phyloP scores from a whole-genome alignment of 2,329 filamentous ascomycete species.

The Nectriaceae sp. region DNA sequence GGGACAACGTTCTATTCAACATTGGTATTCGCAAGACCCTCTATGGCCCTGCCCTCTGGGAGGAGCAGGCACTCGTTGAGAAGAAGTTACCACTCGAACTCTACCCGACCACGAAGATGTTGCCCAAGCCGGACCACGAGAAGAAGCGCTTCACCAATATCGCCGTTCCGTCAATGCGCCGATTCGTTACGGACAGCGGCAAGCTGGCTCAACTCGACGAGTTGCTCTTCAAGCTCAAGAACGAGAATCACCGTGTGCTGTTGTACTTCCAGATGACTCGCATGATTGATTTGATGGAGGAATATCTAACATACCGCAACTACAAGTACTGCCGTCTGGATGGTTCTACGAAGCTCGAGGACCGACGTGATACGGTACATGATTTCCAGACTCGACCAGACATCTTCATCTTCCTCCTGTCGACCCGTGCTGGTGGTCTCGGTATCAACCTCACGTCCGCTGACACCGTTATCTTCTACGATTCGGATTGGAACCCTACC shows the following conservation, averaged over 20 bases:
- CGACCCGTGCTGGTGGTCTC: constrained; percentile 93
- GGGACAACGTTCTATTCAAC: constrained; percentile 78
- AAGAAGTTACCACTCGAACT: constrained; percentile 67
- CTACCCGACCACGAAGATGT: constrained; percentile 64
- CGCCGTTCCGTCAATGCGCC: constrained; percentile 90
- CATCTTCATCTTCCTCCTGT: constrained; percentile 96
- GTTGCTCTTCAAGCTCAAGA: constrained; percentile 86
- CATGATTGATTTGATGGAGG: constrained; percentile 99
- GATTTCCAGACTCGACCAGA: constrained; percentile 95
- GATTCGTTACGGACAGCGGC: constrained; percentile 96
- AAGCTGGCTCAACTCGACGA: constrained; percentile 92
- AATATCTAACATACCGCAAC: constrained; percentile 97
- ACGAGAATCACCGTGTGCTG: constrained; percentile 87
- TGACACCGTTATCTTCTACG: constrained; percentile 99
- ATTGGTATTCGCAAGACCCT: constrained; percentile 71
- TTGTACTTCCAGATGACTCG: constrained; percentile 99
- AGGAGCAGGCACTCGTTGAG: constrained; percentile 76
- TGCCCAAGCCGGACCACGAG: constrained; percentile 78
- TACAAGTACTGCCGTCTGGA: constrained; percentile 98
- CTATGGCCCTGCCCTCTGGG: constrained; percentile 62
- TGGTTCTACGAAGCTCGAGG: constrained; percentile 95
- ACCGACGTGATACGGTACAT: constrained; percentile 91
- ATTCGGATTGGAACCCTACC: constrained; percentile 98
- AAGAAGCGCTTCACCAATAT: constrained; percentile 89
- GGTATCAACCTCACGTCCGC: constrained; percentile 97